Conservation (phyloP, 2,329 filamentous ascomycete species). For the Stagonosporopsis chrysanthemi region DNA sequence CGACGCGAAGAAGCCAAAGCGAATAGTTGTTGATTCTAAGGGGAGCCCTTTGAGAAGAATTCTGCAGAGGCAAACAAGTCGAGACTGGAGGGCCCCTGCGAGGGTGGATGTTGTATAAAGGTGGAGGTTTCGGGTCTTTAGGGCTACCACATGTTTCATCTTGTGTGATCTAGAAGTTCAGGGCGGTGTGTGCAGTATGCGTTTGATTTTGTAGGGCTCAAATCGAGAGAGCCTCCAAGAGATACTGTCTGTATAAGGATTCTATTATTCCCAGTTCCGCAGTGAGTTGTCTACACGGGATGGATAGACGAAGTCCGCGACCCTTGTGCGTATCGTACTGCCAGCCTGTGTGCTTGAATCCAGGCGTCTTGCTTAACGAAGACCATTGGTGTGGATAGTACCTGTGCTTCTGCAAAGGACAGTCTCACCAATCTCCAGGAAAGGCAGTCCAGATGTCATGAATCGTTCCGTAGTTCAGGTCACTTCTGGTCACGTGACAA, state of each 20-base stretch:
- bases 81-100: slow-evolving; percentile 3
- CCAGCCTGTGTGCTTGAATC: too few relatives aligned
- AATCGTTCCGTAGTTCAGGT: too few relatives aligned
- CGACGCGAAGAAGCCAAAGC: background rate
- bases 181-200: background rate
- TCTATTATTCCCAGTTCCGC: background rate
- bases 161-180: background rate
- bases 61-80: slow-evolving; percentile 9
- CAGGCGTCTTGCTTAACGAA: too few relatives aligned
- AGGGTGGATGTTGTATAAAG: background rate
- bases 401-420: too few relatives aligned
- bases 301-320: too few relatives aligned
- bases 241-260: too few relatives aligned
- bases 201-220: background rate
- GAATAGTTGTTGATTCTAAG: slow-evolving; percentile 3
- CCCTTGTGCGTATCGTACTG: too few relatives aligned
- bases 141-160: background rate
- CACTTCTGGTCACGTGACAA: too few relatives aligned
- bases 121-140: background rate
- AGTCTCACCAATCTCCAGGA: too few relatives aligned
- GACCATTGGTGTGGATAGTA: too few relatives aligned
- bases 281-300: background rate
- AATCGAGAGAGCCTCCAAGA: too few relatives aligned
- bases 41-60: slow-evolving; percentile 14
- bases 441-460: too few relatives aligned